Evolutionary conservation across 2,329 filamentous ascomycete genomes (phyloP), one percentile per base, ranked within the genome.

Genomic region (Byssoonygena ceratinophila): DNA sequence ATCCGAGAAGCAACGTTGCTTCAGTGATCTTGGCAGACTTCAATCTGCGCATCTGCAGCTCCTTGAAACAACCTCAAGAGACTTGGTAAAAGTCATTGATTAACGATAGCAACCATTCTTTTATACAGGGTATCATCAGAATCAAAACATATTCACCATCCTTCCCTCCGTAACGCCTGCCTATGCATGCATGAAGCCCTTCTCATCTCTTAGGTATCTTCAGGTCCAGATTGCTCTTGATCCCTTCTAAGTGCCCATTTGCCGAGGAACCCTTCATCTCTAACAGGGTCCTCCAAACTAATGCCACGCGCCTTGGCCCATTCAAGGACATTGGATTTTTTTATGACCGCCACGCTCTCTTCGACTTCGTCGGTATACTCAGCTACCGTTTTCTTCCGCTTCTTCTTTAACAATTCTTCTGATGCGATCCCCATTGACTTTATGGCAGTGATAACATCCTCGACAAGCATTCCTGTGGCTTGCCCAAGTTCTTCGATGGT

Each of bases 381-480:
- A 12, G 55, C 50, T 16, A 60, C 53, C 25, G 64, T 60, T 16
- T 36, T 66, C 70, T 66, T 64, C 72, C 77, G 59, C 78, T 62
- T 83, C 74, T 67, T 81, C 68, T 45, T 65, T 14, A 63, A 72
- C 59, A 74, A 74, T 54, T 71, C 71, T 18, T 65, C 64, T 56
- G 79, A 76, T 44, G 84, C 74, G 32, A 92, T 72, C 7, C 78
- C 82, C 87, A 96, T 95, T 54, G 87, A 83, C 55, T 85, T 81
- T 51, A 96, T 71, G 22, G 88, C 82, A 0, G 74, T 74, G 40
- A 94, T 77, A 54, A 91, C 87, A 68, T 97, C 91, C 40, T 96
- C 91, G 0, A 79, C 77, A 52, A 84, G 75, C 66, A 97, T 94
- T 74, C 87, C 94, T 0, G 89, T 95, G 36, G 79, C 81, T 46